These are phyloP conservation scores for Trichophaea hybrida DNA, from an alignment of 2,329 filamentous ascomycete species.

Conservation along the genomic window DNA sequence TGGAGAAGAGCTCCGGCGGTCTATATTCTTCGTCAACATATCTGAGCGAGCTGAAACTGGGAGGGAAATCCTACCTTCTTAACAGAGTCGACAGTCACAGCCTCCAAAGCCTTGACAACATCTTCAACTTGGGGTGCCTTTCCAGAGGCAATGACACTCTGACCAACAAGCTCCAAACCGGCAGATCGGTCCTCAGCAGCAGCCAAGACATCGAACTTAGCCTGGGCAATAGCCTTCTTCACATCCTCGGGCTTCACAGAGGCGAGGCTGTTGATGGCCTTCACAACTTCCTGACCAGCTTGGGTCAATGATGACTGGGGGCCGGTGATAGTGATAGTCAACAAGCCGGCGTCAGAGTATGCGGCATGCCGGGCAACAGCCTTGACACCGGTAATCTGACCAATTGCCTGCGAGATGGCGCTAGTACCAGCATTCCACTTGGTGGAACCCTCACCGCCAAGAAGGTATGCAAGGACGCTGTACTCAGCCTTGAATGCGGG, in stretches of 20 bases:
- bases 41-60: background rate
- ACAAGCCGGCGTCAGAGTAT: slow-evolving; percentile 88
- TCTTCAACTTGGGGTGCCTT: slow-evolving; percentile 74
- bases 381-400: slow-evolving; percentile 49
- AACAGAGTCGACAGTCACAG: slow-evolving; percentile 69
- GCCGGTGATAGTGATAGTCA: slow-evolving; percentile 70
- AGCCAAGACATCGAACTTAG: slow-evolving; percentile 84
- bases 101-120: slow-evolving; percentile 62
- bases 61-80: slow-evolving; percentile 49
- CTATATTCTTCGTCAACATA: slow-evolving; percentile 36
- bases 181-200: slow-evolving; percentile 61
- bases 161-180: slow-evolving; percentile 69
- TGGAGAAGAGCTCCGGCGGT: slow-evolving; percentile 76
- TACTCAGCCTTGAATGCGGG: slow-evolving; percentile 73
- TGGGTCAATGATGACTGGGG: slow-evolving; percentile 56
- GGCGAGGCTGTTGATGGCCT: slow-evolving; percentile 67
- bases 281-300: slow-evolving; percentile 62
- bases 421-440: slow-evolving; percentile 95
- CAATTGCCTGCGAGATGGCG: slow-evolving; percentile 65
- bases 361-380: slow-evolving; percentile 62
- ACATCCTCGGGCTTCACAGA: slow-evolving; percentile 70
- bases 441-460: slow-evolving; percentile 79
- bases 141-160: slow-evolving; percentile 65
- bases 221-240: slow-evolving; percentile 78
- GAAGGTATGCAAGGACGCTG: slow-evolving; percentile 70